Evolutionary conservation across 2,329 filamentous ascomycete species (phyloP).

Genomic region (Albophoma yamanashiensis): DNA sequence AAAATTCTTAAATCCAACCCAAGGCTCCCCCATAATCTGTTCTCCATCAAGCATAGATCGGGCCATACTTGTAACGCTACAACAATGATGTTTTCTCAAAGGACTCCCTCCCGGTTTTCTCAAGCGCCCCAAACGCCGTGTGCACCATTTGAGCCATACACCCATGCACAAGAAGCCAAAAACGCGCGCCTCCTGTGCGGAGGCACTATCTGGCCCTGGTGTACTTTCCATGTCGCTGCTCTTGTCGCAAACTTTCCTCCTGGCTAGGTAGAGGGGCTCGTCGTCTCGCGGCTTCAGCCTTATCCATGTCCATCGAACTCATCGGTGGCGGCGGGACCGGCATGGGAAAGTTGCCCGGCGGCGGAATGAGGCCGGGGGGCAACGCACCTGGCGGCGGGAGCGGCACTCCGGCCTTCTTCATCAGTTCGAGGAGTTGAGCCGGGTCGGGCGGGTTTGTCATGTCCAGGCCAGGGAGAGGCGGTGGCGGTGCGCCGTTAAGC

Average conservation of each 20-base stretch:
- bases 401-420: conserved; percentile 53
- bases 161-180: not conserved
- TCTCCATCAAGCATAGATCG: not conserved
- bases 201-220: conserved; percentile 30
- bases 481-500: conserved; percentile 33
- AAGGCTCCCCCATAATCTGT: not conserved
- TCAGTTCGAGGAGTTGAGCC: conserved; percentile 50
- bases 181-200: not conserved
- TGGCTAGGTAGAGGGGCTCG: conserved; percentile 72
- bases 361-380: conserved; percentile 34
- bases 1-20: not conserved
- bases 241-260: conserved; percentile 68
- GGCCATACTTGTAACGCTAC: not conserved
- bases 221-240: conserved; percentile 58
- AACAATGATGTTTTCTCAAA: not conserved
- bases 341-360: conserved; percentile 23
- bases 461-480: conserved; percentile 45
- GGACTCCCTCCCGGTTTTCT: not conserved
- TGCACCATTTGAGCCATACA: not conserved
- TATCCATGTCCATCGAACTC: conserved; percentile 20
- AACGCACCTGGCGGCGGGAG: conserved; percentile 41
- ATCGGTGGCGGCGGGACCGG: conserved; percentile 27
- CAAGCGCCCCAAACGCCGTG: not conserved
- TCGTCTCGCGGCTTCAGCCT: conserved; percentile 27
- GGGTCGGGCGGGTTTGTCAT: conserved; percentile 50